Base-by-base conservation (phyloP, 306 rosid genomes). In the Senna siamea region DNA sequence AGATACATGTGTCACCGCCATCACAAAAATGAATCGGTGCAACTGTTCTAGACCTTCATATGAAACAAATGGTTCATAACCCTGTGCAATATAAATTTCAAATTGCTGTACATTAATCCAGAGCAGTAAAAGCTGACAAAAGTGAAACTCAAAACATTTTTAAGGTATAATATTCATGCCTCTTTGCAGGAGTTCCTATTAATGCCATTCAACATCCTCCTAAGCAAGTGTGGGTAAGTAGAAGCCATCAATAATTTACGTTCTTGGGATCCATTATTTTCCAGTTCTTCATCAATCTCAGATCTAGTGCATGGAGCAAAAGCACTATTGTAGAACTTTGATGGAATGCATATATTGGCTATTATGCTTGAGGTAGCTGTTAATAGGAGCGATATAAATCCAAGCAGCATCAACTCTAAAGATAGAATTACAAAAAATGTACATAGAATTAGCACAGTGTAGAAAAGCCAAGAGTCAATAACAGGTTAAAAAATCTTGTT, bases 361-460 rank as follows among this genome's bases (percentile, higher is more conserved):
- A 94, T 92, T 79, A 85, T 55, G 83, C 96, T 85, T 66, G 98
- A 94, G 63, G 99, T 90, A 20, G 99, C 96, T 30, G 99, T 92
- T 82, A 94, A 84, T 71, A 94, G 91, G 75, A 94, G 97, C 60
- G 99, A 94, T 80, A 94, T 94, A 78, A 94, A 94, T 65, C 99
- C 99, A 34, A 94, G 99, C 84, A 94, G 81, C 99, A 94, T 94
- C 88, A 94, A 87, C 90, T 92, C 99, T 94, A 92, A 69, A 70
- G 77, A 83, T 51, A 77, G 34, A 79, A 81, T 70, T 69, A 37
- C 51, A 43, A 72, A 66, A 14, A 26, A 26, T 26, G 38, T 32
- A 67, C 35, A 54, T 46, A 18, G 75, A 62, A 59, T 77, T 70
- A 47, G 55, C 38, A 69, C 51, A 66, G 12, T 37, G 38, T 11